Conservation (phyloP, 331 rosid species). For the Erythrophleum ivorense region DNA sequence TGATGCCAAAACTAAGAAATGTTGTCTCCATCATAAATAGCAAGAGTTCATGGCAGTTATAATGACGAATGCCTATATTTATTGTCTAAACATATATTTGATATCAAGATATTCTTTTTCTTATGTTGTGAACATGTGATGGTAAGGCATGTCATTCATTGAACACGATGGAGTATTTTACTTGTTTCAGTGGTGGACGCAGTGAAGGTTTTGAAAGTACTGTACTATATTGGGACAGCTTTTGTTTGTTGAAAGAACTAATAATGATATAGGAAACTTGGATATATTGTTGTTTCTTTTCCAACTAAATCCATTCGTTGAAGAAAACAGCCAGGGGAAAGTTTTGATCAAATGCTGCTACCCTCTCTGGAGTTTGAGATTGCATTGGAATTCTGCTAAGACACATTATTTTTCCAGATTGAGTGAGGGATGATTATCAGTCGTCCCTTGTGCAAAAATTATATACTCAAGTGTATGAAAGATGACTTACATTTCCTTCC, state of each 20-base stretch:
- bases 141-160: not conserved
- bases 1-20: constrained; percentile 25
- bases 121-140: constrained; percentile 17
- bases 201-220: not conserved
- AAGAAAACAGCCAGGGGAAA: not conserved
- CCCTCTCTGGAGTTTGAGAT: constrained; percentile 10
- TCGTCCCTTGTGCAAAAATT: constrained; percentile 10
- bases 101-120: not conserved
- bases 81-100: not conserved
- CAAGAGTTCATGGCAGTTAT: constrained; percentile 18
- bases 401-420: constrained; percentile 21
- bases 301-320: not conserved
- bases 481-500: constrained; percentile 63
- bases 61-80: constrained; percentile 23
- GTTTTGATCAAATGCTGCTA: constrained; percentile 9
- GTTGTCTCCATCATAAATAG: constrained; percentile 12
- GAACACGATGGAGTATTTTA: constrained; percentile 13
- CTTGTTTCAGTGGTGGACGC: constrained; percentile 18
- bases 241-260: constrained; percentile 15
- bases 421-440: constrained; percentile 22
- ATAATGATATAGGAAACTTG: not conserved
- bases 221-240: not conserved
- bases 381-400: not conserved
- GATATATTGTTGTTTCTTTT: constrained; percentile 3
- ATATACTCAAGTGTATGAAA: constrained; percentile 24